These are phyloP conservation scores for Priceomyces haplophilus DNA, from an alignment of 805 yeast genomes.

Conservation along the genomic window DNA sequence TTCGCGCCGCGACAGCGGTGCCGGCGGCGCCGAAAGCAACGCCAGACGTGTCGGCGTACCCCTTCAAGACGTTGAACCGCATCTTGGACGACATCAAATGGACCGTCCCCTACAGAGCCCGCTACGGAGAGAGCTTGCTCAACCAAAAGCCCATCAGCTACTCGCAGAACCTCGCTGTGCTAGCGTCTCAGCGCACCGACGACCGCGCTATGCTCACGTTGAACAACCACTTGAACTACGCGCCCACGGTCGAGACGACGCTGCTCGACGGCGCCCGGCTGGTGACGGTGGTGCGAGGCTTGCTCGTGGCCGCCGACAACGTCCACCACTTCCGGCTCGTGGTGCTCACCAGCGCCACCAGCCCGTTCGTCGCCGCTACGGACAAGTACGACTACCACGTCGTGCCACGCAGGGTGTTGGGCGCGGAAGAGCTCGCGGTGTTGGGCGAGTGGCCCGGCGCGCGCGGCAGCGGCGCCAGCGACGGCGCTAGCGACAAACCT, in stretches of 20 bases:
- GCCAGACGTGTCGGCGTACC: conserved; percentile 17
- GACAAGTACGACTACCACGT: conserved; percentile 34
- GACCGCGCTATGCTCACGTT: conserved; percentile 28
- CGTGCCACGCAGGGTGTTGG: conserved; percentile 29
- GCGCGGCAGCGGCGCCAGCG: not conserved
- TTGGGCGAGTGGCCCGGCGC: not conserved
- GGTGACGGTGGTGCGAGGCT: conserved; percentile 29
- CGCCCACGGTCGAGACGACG: conserved; percentile 28
- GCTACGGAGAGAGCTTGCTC: conserved; percentile 20
- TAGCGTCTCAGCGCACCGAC: conserved; percentile 10
- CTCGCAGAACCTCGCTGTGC: conserved; percentile 18
- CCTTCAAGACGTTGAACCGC: conserved; percentile 65
- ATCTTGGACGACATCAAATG: conserved; percentile 60
- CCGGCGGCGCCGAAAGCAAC: conserved; percentile 11
- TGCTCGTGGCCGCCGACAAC: conserved; percentile 20
- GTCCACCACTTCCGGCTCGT: conserved; percentile 30
- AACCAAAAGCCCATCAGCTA: conserved; percentile 37
- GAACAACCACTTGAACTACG: conserved; percentile 31
- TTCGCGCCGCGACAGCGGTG: too few species aligned
- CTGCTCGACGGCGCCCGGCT: conserved; percentile 16
- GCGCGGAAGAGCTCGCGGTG: not conserved
- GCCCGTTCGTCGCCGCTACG: conserved; percentile 14
- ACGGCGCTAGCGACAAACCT: not conserved
- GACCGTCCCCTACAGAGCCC: conserved; percentile 18
- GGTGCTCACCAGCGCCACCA: conserved; percentile 21